Conservation (phyloP, 306 rosid genomes). For the Cucumis cinereus region DNA sequence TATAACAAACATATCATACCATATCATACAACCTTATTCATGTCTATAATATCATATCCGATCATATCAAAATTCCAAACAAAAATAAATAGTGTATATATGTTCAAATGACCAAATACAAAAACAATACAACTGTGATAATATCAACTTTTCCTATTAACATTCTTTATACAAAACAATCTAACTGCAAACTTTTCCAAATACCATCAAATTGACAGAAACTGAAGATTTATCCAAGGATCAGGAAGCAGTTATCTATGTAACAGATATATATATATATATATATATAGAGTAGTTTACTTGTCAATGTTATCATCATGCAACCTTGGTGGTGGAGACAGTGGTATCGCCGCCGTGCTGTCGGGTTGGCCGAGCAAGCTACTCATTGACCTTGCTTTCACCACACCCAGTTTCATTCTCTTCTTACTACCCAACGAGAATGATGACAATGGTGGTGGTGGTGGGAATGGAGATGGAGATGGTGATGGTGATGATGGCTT, state of each 20-base stretch:
- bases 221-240: neutral
- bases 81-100: too few species aligned
- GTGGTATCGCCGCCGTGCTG: conserved; percentile 9
- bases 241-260: neutral
- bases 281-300: too few species aligned
- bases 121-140: neutral
- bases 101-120: neutral
- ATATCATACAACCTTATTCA: neutral
- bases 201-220: neutral
- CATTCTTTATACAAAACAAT: neutral
- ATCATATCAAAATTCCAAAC: neutral
- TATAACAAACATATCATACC: neutral
- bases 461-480: neutral
- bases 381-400: conserved; percentile 77
- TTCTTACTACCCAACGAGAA: neutral
- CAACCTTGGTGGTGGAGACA: neutral
- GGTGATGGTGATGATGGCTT: neutral
- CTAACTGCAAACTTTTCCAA: neutral
- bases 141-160: neutral
- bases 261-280: neutral
- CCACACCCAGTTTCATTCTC: conserved; percentile 34
- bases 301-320: neutral
- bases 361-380: conserved; percentile 75
- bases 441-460: neutral
- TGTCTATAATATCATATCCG: neutral